Conservation (phyloP, 371 early-diverging fungal genomes). For the Funneliformis caledonium region DNA sequence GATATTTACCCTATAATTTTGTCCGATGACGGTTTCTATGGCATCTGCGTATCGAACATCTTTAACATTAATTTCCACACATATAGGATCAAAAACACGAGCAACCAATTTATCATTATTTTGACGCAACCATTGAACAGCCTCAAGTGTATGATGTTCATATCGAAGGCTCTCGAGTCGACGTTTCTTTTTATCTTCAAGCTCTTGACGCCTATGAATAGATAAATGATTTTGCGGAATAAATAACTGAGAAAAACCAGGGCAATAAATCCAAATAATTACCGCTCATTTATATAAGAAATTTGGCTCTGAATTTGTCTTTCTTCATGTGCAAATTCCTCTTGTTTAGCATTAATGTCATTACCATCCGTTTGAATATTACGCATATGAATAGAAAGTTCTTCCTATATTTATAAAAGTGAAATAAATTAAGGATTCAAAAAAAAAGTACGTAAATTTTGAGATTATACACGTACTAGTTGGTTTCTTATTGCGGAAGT, state of each 20-base stretch:
- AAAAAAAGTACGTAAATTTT: background rate
- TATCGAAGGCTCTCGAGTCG: slow-evolving; percentile 54
- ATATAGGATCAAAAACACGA: slow-evolving; percentile 76
- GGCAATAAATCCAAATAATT: background rate
- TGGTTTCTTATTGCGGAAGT: slow-evolving; percentile 46
- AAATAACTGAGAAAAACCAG: background rate
- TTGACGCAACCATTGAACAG: slow-evolving; percentile 65
- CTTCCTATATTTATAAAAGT: slow-evolving; percentile 35
- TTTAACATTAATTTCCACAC: slow-evolving; percentile 68
- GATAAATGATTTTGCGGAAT: too few species aligned
- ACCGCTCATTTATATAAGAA: slow-evolving; percentile 40
- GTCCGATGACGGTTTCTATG: slow-evolving; percentile 59
- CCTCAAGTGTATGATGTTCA: slow-evolving; percentile 61
- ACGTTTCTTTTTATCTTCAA: slow-evolving; percentile 61
- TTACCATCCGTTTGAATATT: slow-evolving; percentile 39
- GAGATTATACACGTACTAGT: slow-evolving; percentile 47
- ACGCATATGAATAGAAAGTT: background rate
- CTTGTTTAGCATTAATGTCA: slow-evolving; percentile 38
- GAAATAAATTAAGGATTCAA: slow-evolving; percentile 21
- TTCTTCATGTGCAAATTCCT: slow-evolving; percentile 40
- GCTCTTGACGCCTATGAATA: slow-evolving; percentile 50
- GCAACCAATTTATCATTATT: slow-evolving; percentile 68
- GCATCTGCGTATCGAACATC: slow-evolving; percentile 63
- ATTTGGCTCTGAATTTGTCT: slow-evolving; percentile 21
- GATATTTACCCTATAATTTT: slow-evolving; percentile 4